Evolutionary conservation across 1,284 basidiomycete genomes (phyloP), one percentile per base, ranked within the genome.

Genomic region (Cystobasidium pallidum): DNA sequence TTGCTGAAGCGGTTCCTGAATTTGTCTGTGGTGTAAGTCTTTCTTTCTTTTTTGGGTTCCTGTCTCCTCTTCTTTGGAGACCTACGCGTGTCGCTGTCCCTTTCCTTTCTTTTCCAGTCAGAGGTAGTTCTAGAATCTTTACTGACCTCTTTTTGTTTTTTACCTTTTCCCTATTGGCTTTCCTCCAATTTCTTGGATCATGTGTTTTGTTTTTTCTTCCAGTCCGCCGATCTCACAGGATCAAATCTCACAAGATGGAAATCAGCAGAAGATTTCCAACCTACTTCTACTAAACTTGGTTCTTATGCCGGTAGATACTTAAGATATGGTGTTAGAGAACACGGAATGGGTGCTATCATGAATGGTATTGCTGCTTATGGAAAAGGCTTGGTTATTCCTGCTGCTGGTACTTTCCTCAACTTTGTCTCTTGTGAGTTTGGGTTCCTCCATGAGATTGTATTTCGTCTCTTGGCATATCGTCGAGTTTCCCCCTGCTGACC

Each of bases 251-350:
- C 91, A 76, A 88, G 91, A 75, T 83, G 82, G 82, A 90, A 91
- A 85, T 85, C 86, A 78, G 87, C 86, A 70, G 85, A 89, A 75
- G 94, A 97, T 84, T 96, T 97, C 89, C 94, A 97, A 83, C 90
- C 88, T 70, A 90, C 91, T 73, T 89, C 86, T 82, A 92, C 91
- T 54, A 87, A 87, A 55, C 86, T 96, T 66, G 94, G 94, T 74
- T 85, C 83, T 76, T 96, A 93, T 83, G 83, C 87, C 74, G 94
- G 94, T 73, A 91, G 89, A 66, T 96, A 97, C 83, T 88, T 97
- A 81, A 91, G 92, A 72, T 97, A 91, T 83, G 94, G 94, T 88
- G 93, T 97, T 73, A 91, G 94, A 83, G 94, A 97, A 83, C 94
- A 97, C 82, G 94, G 86, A 78, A 97, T 97, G 94, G 91, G 90